Evolutionary conservation across 2,329 filamentous ascomycete genomes (phyloP), one percentile per base, ranked within the genome.

Genomic region (Neoarthrinium moseri): DNA sequence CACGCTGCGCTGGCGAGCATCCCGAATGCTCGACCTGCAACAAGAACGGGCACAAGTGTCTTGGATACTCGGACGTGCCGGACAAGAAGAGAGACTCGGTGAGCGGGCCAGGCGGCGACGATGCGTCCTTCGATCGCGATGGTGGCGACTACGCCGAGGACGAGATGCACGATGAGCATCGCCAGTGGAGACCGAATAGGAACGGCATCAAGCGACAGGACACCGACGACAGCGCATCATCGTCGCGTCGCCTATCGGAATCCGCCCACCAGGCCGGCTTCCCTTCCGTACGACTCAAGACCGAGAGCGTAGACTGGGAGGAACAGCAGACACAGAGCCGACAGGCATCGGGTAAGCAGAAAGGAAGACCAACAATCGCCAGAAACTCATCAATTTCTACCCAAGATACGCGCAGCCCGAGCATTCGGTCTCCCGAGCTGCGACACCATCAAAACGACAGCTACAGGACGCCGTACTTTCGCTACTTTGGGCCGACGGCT

Each of bases 401-500:
- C 49, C 68, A 72, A 34, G 68, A 69, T 43, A 62, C 63, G 15
- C 63, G 62, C 21, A 71, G 67, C 50, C 62, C 65, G 1, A 61
- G 60, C 45, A 65, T 64, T 45, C 66, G 65, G 22, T 78, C 75
- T 18, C 73, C 75, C 1, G 57, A 69, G 13, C 64, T 74, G 39
- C 70, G 78, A 10, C 65, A 74, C 40, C 70, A 78, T 51, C 72
- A 78, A 55, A 65, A 71, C 23, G 74, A 78, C 62, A 73, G 79
- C 50, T 73, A 86, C 58, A 79, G 86, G 44, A 88, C 95, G 52
- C 90, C 90, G 0, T 96, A 94, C 63, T 95, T 95, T 58, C 78
- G 91, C 49, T 95, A 94, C 66, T 94, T 95, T 61, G 91, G 90
- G 0, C 89, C 89, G 0, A 95, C 91, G 1, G 91, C 90, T 51